phyloP scores from a whole-genome alignment of 441 rosid genomes.

The Erodium moschatum region DNA sequence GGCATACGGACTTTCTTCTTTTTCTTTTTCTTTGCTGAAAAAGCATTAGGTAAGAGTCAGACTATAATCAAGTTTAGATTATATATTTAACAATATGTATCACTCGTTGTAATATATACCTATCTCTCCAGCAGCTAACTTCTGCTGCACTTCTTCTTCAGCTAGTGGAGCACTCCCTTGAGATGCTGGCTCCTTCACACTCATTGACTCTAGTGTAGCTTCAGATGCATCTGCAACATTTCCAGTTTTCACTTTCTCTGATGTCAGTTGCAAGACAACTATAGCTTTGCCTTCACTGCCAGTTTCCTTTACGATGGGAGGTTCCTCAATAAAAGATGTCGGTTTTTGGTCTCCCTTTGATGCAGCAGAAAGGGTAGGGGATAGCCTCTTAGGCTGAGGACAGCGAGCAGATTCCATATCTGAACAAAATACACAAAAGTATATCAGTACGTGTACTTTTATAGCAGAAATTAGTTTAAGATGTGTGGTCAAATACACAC shows the following conservation, averaged over 20 bases:
- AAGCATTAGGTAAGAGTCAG: conserved; percentile 17
- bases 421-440: conserved; percentile 21
- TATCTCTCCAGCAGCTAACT: conserved; percentile 61
- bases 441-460: not conserved
- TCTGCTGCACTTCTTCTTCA: conserved; percentile 92
- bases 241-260: conserved; percentile 40
- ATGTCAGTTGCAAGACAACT: conserved; percentile 32
- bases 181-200: conserved; percentile 65
- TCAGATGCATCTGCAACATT: conserved; percentile 55
- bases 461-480: not conserved
- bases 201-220: conserved; percentile 62
- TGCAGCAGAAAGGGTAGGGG: conserved; percentile 76
- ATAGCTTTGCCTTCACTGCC: conserved; percentile 37
- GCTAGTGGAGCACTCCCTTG: conserved; percentile 62
- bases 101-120: conserved; percentile 32
- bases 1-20: conserved; percentile 65
- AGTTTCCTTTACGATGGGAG: conserved; percentile 31
- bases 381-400: conserved; percentile 65
- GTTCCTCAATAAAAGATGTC: conserved; percentile 30
- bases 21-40: conserved; percentile 78
- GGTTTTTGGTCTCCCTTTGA: conserved; percentile 65
- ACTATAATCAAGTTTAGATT: not conserved
- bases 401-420: conserved; percentile 90
- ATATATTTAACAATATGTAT: not conserved
- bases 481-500: conserved; percentile 30